Percentiles rank a stretch among this genome's conserved stretches.
Conservation (phyloP, 2,329 filamentous ascomycete species). For the Penicillium thymicola region DNA sequence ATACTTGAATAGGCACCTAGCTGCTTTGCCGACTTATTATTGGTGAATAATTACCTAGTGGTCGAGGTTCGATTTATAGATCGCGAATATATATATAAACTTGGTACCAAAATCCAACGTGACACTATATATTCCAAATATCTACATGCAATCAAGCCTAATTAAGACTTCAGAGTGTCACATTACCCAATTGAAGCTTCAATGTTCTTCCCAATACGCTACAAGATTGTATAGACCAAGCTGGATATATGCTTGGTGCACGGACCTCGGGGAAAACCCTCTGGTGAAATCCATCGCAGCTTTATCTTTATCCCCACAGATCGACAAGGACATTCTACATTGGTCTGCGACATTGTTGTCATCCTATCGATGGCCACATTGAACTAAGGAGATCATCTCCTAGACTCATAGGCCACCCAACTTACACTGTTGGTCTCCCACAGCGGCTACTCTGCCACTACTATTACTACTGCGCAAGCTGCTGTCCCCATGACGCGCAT, state of each 20-base stretch:
- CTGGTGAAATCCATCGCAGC: conserved; percentile 4
- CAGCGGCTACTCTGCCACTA: neutral
- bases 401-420: neutral
- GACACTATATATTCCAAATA: neutral
- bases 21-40: neutral
- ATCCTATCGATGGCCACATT: neutral
- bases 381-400: neutral
- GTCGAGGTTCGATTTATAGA: neutral
- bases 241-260: neutral
- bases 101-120: neutral
- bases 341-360: neutral
- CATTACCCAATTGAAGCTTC: neutral
- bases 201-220: neutral
- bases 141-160: too few species aligned
- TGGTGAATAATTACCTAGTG: neutral
- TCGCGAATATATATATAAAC: neutral
- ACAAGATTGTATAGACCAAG: neutral
- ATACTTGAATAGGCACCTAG: neutral
- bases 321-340: conserved; percentile 5
- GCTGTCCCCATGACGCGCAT: conserved; percentile 5
- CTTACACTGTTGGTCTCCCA: neutral
- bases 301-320: conserved; percentile 9
- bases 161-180: neutral
- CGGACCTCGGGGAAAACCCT: conserved; percentile 5
- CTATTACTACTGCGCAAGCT: neutral